phyloP scores from a whole-genome alignment of 305 asterid genomes.

The Fraxinus nigra region DNA sequence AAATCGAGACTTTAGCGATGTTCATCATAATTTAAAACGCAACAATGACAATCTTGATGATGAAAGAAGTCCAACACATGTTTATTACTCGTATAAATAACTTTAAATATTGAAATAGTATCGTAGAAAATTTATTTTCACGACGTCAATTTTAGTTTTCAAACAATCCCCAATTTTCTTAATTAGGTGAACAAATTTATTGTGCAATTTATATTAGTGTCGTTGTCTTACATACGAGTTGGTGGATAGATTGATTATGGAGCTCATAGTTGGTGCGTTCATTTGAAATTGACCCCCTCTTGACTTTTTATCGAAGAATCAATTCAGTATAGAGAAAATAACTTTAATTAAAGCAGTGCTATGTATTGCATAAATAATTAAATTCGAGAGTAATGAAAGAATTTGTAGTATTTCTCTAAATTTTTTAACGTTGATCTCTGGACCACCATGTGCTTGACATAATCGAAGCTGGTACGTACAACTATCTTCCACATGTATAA shows the following conservation, averaged over 20 bases:
- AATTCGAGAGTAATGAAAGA: not conserved
- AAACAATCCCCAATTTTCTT: not conserved
- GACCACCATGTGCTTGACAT: not conserved
- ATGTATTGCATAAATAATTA: not conserved
- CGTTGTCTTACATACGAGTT: not conserved
- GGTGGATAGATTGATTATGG: not conserved
- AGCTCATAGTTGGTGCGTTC: not conserved
- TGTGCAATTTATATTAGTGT: not conserved
- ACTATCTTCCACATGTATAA: not conserved
- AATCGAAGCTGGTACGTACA: not conserved
- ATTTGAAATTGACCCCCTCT: not conserved
- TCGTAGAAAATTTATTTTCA: no score
- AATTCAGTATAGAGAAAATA: no score
- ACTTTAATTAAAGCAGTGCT: not conserved
- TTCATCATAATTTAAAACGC: not conserved
- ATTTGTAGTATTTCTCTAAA: not conserved
- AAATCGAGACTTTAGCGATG: not conserved
- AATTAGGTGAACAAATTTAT: not conserved
- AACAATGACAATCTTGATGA: not conserved
- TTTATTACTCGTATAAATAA: no score
- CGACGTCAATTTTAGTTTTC: no score
- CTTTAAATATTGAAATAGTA: no score
- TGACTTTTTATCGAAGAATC: not conserved
- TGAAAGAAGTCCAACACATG: not conserved
- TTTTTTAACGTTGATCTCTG: not conserved